Evolutionary conservation across 768 basidiomycete genomes (phyloP).

Genomic region (Termitomyces sp.): DNA sequence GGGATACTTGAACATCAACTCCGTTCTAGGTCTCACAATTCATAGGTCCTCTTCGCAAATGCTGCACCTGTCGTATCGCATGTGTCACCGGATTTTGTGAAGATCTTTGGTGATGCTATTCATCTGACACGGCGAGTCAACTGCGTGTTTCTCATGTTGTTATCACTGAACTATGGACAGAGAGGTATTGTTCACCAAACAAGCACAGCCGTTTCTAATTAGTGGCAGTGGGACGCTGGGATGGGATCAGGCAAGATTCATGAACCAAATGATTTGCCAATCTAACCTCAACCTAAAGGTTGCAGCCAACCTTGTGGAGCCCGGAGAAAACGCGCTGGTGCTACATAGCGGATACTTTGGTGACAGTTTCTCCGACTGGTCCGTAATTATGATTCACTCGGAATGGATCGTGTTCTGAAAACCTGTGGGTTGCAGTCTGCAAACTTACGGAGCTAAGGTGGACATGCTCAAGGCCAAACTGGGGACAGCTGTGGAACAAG

Average conservation of each 20-base stretch:
- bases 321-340: slow-evolving; percentile 75
- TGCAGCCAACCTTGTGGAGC: slow-evolving; percentile 85
- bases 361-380: slow-evolving; percentile 88
- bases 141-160: neutral
- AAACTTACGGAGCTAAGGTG: slow-evolving; percentile 86
- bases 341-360: slow-evolving; percentile 94
- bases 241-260: slow-evolving; percentile 78
- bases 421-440: slow-evolving; percentile 45
- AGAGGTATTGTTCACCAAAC: slow-evolving; percentile 73
- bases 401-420: neutral
- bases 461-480: slow-evolving; percentile 80
- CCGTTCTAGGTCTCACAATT: neutral
- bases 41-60: slow-evolving; percentile 85
- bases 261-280: neutral
- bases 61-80: slow-evolving; percentile 90
- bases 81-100: slow-evolving; percentile 83
- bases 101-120: slow-evolving; percentile 85
- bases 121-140: slow-evolving; percentile 67
- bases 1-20: neutral
- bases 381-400: slow-evolving; percentile 18
- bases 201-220: slow-evolving; percentile 88
- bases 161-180: slow-evolving; percentile 29
- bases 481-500: slow-evolving; percentile 65
- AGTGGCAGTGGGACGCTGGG: slow-evolving; percentile 95
- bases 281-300: slow-evolving; percentile 44